Conservation (phyloP, 2,329 filamentous ascomycete species). For the Trichoderma arundinaceum region DNA sequence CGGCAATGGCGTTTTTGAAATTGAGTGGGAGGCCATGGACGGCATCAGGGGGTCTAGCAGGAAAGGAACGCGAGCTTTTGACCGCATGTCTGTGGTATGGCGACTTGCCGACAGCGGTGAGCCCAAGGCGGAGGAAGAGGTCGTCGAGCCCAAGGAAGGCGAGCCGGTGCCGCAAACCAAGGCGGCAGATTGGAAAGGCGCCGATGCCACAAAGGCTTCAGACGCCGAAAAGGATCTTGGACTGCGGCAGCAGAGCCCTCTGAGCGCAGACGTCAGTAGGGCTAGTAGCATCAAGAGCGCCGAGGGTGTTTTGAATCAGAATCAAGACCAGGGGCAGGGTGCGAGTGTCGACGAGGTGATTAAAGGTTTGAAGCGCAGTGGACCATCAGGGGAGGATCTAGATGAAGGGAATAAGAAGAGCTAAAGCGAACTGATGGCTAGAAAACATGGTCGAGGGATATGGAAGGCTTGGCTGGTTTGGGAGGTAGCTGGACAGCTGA, state of each 20-base stretch:
- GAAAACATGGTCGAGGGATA: background rate
- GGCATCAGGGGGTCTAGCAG: slow-evolving; percentile 88
- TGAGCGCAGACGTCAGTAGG: slow-evolving; percentile 70
- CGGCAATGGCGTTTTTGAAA: slow-evolving; percentile 66
- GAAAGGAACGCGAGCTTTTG: slow-evolving; percentile 82
- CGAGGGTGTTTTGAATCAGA: slow-evolving; percentile 30
- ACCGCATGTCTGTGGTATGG: slow-evolving; percentile 87
- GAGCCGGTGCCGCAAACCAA: slow-evolving; percentile 72
- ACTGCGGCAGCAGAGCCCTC: slow-evolving; percentile 66
- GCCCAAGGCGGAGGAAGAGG: slow-evolving; percentile 40
- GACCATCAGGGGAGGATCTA: slow-evolving; percentile 45
- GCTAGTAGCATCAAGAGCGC: slow-evolving; percentile 69
- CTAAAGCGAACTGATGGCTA: background rate
- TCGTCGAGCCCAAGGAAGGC: slow-evolving; percentile 68
- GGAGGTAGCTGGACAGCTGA: background rate
- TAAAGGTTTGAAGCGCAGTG: slow-evolving; percentile 46
- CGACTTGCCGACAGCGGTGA: slow-evolving; percentile 49
- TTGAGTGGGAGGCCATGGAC: slow-evolving; percentile 75
- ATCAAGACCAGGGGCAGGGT: slow-evolving; percentile 30
- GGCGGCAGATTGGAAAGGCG: slow-evolving; percentile 77
- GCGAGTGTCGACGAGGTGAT: slow-evolving; percentile 35
- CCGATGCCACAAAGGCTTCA: slow-evolving; percentile 51
- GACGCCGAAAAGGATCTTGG: slow-evolving; percentile 68
- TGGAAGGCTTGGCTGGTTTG: background rate
- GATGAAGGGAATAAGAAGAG: slow-evolving; percentile 14